phyloP scores from a whole-genome alignment of 345 rosid genomes.

The Populus davidiana region DNA sequence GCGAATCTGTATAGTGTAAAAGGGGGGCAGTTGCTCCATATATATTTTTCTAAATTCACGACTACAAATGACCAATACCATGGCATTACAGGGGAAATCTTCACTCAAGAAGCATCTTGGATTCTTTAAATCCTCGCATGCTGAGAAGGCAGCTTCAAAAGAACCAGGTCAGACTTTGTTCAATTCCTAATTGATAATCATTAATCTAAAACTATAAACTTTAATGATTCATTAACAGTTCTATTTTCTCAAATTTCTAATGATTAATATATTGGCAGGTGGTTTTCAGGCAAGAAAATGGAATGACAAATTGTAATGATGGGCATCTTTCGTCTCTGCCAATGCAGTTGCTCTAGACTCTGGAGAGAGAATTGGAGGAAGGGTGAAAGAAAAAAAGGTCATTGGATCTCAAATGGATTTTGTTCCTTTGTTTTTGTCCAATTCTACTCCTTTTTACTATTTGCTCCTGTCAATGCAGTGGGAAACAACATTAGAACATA shows the following conservation, averaged over 20 bases:
- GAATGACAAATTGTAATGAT: conserved; percentile 32
- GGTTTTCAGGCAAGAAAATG: conserved; percentile 42
- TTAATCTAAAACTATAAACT: background rate
- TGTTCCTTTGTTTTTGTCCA: conserved; percentile 20
- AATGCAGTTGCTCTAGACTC: conserved; percentile 24
- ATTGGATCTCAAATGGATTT: conserved; percentile 38
- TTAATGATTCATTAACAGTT: background rate
- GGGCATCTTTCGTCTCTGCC: conserved; percentile 25
- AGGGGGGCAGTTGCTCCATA: background rate
- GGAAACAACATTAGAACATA: conserved; percentile 41
- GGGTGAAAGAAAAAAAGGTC: conserved; percentile 9
- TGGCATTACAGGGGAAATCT: conserved; percentile 46
- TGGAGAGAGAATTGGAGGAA: conserved; percentile 20
- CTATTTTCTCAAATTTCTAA: conserved; percentile 9
- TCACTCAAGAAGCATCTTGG: conserved; percentile 36
- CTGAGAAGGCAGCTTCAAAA: conserved; percentile 37
- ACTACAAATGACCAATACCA: background rate
- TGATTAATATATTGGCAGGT: conserved; percentile 31
- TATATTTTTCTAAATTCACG: too few relatives aligned
- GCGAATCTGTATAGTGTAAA: background rate
- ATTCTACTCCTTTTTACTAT: conserved; percentile 26
- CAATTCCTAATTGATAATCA: background rate
- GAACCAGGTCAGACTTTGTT: conserved; percentile 27
- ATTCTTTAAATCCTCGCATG: conserved; percentile 39
- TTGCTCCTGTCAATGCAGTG: conserved; percentile 44